Base-by-base conservation (phyloP, 2,329 filamentous ascomycete genomes). In the Aspergillus proliferans region DNA sequence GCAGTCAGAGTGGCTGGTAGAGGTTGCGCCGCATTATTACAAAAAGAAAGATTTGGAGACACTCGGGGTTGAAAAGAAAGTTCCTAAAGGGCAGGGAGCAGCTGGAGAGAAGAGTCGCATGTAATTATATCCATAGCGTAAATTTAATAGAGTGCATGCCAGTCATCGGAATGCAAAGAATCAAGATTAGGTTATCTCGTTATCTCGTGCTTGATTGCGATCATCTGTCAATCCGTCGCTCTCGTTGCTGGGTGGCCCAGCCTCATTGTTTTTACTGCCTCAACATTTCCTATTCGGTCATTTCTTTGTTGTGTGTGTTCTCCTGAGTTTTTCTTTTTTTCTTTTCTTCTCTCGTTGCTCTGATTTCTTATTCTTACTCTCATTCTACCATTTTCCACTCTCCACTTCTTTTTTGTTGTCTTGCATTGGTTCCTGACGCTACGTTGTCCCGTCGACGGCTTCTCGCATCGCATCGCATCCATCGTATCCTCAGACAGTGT, bases 11-110 rank as follows among this genome's bases (percentile, higher is more conserved):
- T 96, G 91, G 91, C 67, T 98, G 59, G 81, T 83, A 6, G 92
- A 97, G 70, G 82, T 93, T 52, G 93, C 93, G 53, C 92, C 92
- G 53, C 93, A 97, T 73, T 95, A 90, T 64, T 88, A 96, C 68
- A 96, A 95, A 73, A 86, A 87, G 73, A 86, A 89, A 71, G 90
- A 96, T 64, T 68, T 96, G 38, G 92, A 96, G 62, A 84, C 79
- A 15, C 65, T 95, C 58, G 88, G 89, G 2, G 64, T 79, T 62
- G 86, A 88, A 51, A 87, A 82, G 73, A 95, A 88, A 70, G 78
- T 86, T 71, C 81, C 83, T 0, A 87, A 85, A 67, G 77, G 73
- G 1, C 68, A 76, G 51, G 77, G 75, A 4, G 70, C 64, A 14
- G 54, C 64, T 15, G 70, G 69, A 12, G 68, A 71, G 61, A 72